Evolutionary conservation across 345 rosid genomes (phyloP).

Genomic region (Nephelium lappaceum): DNA sequence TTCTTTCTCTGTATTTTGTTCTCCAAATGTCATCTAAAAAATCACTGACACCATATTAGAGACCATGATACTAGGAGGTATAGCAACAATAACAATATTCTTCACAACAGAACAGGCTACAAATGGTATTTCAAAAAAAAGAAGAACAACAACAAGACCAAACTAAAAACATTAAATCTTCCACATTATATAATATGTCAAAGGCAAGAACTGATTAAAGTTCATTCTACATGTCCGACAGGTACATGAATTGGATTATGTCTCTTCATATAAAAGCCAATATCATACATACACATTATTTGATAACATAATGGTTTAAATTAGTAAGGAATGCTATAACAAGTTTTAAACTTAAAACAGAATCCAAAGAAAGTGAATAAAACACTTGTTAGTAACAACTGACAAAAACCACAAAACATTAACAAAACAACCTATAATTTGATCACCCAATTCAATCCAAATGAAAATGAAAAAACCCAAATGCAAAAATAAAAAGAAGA

Average conservation of each 20-base stretch:
- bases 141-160: no score
- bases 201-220: no score
- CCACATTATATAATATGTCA: no score
- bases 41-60: constrained; percentile 13
- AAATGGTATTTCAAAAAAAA: neutral
- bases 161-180: no score
- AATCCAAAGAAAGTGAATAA: neutral
- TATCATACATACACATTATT: no score
- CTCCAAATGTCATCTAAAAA: constrained; percentile 88
- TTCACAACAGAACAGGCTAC: neutral
- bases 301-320: neutral
- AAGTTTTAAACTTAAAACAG: no score
- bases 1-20: constrained; percentile 86
- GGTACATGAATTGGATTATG: neutral
- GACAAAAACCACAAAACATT: neutral
- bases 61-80: neutral
- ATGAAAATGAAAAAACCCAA: neutral
- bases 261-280: neutral
- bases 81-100: neutral
- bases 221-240: no score
- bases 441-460: neutral
- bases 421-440: neutral
- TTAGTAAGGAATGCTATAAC: neutral
- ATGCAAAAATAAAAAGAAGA: neutral
- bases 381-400: neutral